phyloP scores from a whole-genome alignment of 78 protist species.

The Dictyostelium brefeldianum region DNA sequence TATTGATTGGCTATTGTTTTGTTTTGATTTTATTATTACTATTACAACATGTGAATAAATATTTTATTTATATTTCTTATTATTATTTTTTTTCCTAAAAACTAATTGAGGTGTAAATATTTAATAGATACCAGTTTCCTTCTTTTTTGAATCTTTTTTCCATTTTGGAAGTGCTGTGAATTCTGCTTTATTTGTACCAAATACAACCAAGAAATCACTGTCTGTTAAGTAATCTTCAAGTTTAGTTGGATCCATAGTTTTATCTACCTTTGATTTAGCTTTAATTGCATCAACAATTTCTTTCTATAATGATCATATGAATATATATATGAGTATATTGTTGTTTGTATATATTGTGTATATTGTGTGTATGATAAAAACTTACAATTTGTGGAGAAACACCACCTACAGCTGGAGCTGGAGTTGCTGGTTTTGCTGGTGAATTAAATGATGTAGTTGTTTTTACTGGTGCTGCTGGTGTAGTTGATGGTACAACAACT shows the following conservation, averaged over 20 bases:
- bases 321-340: not conserved
- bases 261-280: constrained; percentile 63
- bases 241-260: constrained; percentile 72
- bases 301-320: constrained; percentile 1
- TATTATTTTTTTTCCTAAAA: not conserved
- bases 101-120: not conserved
- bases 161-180: constrained; percentile 71
- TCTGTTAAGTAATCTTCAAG: constrained; percentile 53
- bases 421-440: constrained; percentile 25
- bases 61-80: not conserved
- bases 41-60: constrained; percentile 9
- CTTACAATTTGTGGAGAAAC: constrained; percentile 24
- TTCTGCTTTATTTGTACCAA: not conserved
- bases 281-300: constrained; percentile 57
- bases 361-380: not conserved
- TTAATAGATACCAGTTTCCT: constrained; percentile 60
- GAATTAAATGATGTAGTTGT: not conserved
- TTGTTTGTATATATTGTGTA: not conserved
- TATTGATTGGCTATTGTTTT: too few relatives aligned
- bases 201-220: constrained; percentile 40
- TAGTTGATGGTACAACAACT: not conserved
- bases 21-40: not conserved
- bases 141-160: constrained; percentile 75
- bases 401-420: not conserved
- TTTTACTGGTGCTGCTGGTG: not conserved